Base-by-base conservation (phyloP, 1,284 basidiomycete genomes). In the Xerocomus amazonicus region DNA sequence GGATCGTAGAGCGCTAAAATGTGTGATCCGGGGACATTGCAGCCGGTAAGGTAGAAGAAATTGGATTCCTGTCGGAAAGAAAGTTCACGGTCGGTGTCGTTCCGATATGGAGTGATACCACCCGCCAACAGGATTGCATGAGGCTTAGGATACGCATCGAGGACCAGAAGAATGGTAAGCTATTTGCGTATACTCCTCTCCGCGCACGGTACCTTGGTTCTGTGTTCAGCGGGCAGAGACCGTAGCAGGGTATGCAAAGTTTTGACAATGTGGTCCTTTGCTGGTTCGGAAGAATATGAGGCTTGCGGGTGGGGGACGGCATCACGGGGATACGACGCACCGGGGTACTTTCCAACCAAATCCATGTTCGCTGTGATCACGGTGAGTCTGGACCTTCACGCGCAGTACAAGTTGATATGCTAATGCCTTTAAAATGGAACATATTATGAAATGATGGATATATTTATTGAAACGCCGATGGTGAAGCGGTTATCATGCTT, bases 61-160 rank as follows among this genome's bases (percentile, higher is more conserved):
- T 95, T 95, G 59, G 86, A 87, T 71, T 94, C 91, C 72, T 75
- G 73, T 57, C 83, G 83, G 67, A 92, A 93, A 1, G 76, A 68
- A 42, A 92, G 72, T 70, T 94, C 92, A 45, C 92, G 80, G 66
- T 97, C 93, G 4, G 92, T 95, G 64, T 96, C 92, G 66, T 94
- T 84, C 51, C 92, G 75, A 62, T 76, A 91, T 0, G 78, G 72
- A 6, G 79, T 83, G 4, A 70, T 69, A 54, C 75, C 77, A 23
- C 85, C 85, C 7, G 81, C 77, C 2, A 88, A 67, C 2, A 89
- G 61, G 10, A 83, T 61, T 4, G 85, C 70, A 66, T 88, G 86
- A 6, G 82, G 78, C 83, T 61, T 38, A 26, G 10, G 9, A 37
- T n/a, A 38, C 83, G 43, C 27, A 37, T 43, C 9, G 12, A 7